A percentile compares a stretch with the other conserved stretches of the same genome.
These are phyloP conservation scores for Thuidium tamariscinum DNA, from an alignment of 225 moss, liverwort and hornwort genomes.

Conservation along the genomic window DNA sequence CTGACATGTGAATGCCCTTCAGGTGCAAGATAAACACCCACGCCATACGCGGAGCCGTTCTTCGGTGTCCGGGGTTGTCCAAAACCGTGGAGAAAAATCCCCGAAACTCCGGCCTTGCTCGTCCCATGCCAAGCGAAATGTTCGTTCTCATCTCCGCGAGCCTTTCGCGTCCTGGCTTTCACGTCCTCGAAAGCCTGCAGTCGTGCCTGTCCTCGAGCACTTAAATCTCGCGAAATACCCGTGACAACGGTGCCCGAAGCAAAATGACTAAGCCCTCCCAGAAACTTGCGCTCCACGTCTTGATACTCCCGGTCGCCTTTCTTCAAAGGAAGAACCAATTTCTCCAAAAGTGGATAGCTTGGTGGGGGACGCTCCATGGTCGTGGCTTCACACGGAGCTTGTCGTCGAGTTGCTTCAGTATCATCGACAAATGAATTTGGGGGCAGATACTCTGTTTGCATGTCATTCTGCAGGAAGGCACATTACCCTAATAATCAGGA, in stretches of 20 bases:
- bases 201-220: conserved; percentile 29
- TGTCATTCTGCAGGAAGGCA: not conserved
- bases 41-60: conserved; percentile 49
- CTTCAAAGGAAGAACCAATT: conserved; percentile 6
- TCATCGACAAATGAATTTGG: not conserved
- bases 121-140: conserved; percentile 54
- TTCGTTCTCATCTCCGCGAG: conserved; percentile 32
- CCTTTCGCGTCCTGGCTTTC: conserved; percentile 3
- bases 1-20: conserved; percentile 22
- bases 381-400: conserved; percentile 1
- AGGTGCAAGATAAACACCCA: conserved; percentile 59
- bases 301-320: conserved; percentile 18
- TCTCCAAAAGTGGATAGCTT: conserved; percentile 19
- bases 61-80: conserved; percentile 46
- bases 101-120: conserved; percentile 36
- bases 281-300: conserved; percentile 23
- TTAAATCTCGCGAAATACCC: conserved; percentile 28
- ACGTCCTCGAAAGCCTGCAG: conserved; percentile 27
- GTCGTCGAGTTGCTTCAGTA: not conserved
- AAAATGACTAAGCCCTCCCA: conserved; percentile 20
- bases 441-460: not conserved
- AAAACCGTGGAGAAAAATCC: conserved; percentile 49
- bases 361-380: not conserved
- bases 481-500: not conserved
- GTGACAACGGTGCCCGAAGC: conserved; percentile 22